Evolutionary conservation across 2,329 filamentous ascomycete species (phyloP).

Genomic region (Pseudocercospora vitis): DNA sequence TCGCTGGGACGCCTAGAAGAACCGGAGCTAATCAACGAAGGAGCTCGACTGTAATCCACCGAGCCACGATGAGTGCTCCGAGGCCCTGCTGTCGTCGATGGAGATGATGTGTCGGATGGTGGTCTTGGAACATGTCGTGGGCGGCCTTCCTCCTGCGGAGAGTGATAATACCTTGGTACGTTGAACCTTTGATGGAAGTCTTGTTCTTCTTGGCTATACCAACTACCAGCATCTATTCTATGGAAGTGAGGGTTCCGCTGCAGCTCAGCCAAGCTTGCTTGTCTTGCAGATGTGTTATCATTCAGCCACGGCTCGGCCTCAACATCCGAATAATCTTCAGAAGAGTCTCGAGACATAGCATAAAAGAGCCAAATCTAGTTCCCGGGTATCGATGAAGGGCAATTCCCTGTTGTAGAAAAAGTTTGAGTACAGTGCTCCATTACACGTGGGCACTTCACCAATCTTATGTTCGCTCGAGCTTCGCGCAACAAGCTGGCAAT

Average conservation of each 20-base stretch:
- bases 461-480: background rate
- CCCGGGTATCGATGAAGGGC: background rate
- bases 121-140: background rate
- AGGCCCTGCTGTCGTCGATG: conserved; percentile 6
- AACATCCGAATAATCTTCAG: background rate
- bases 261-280: background rate
- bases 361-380: background rate
- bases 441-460: too few relatives aligned
- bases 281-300: background rate
- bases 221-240: background rate
- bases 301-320: background rate
- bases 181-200: background rate
- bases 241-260: background rate
- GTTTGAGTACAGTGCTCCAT: too few relatives aligned
- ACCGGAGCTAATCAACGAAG: conserved; percentile 13
- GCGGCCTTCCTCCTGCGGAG: too few relatives aligned
- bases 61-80: conserved; percentile 1
- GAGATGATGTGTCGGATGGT: conserved; percentile 12
- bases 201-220: background rate
- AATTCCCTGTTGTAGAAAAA: too few relatives aligned
- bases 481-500: background rate
- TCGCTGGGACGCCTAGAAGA: background rate
- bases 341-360: background rate
- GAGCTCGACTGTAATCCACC: background rate
- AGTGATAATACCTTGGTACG: background rate